Conservation (phyloP, 768 basidiomycete species). For the Psilocybe cyanescens region DNA sequence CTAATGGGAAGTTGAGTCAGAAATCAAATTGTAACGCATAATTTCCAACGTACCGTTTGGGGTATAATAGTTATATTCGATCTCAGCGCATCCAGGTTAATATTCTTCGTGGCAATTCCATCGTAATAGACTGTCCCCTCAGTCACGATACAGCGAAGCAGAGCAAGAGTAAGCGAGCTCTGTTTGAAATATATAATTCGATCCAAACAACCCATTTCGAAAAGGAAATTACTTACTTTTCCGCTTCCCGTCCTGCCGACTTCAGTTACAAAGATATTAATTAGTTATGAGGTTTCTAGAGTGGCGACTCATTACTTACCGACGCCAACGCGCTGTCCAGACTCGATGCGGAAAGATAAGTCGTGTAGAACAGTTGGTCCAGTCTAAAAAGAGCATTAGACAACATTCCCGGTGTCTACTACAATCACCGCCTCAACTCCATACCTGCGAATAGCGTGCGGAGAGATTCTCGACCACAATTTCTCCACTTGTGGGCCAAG, state of each 20-base stretch:
- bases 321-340: constrained; percentile 60
- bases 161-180: constrained; percentile 46
- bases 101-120: constrained; percentile 43
- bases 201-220: background rate
- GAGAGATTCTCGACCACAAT: constrained; percentile 57
- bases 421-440: background rate
- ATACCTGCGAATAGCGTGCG: constrained; percentile 52
- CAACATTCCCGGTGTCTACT: too few relatives aligned
- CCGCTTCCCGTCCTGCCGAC: constrained; percentile 32
- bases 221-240: constrained; percentile 19
- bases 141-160: constrained; percentile 57
- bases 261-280: background rate
- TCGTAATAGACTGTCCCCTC: constrained; percentile 59
- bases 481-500: constrained; percentile 66
- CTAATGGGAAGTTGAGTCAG: background rate
- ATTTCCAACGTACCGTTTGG: constrained; percentile 32
- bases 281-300: background rate
- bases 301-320: background rate
- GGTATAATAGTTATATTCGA: constrained; percentile 62
- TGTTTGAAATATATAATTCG: background rate
- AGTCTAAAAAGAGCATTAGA: constrained; percentile 18
- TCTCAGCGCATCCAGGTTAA: constrained; percentile 60
- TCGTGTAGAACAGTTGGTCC: constrained; percentile 51
- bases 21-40: background rate
- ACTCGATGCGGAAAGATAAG: constrained; percentile 51